These are phyloP conservation scores for Lactuca sativa DNA, from an alignment of 129 eudicot genomes.

Conservation along the genomic window DNA sequence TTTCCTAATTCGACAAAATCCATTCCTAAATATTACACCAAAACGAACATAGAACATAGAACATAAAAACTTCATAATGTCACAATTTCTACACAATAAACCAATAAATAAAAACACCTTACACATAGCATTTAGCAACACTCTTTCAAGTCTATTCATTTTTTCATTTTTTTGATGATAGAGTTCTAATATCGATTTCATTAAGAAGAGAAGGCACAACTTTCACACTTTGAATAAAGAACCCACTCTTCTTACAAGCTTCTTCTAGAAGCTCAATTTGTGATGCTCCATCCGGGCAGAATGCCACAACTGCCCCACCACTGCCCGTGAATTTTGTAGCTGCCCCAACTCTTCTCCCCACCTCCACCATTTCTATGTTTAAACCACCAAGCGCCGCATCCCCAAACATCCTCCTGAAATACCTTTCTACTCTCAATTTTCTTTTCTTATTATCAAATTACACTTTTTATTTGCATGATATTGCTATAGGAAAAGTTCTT, in stretches of 20 bases:
- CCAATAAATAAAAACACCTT: background rate
- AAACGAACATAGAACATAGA: no score
- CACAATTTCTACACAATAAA: background rate
- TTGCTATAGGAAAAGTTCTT: no score
- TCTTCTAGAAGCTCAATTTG: slow-evolving; percentile 67
- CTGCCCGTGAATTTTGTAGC: slow-evolving; percentile 97
- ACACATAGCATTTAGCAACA: background rate
- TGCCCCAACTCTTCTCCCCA: slow-evolving; percentile 83
- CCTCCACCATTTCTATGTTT: slow-evolving; percentile 90
- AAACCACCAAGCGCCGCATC: slow-evolving; percentile 76
- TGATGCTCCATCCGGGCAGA: slow-evolving; percentile 74
- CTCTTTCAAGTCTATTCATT: background rate
- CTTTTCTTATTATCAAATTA: no score
- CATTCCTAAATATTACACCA: no score
- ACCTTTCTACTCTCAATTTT: slow-evolving; percentile 52
- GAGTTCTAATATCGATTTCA: slow-evolving; percentile 49
- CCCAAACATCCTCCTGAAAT: slow-evolving; percentile 80
- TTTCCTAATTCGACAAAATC: no score
- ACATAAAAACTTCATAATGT: background rate
- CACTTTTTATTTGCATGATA: no score
- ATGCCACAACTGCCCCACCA: slow-evolving; percentile 92
- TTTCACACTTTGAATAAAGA: slow-evolving; percentile 47
- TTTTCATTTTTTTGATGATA: slow-evolving; percentile 19
- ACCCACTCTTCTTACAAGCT: slow-evolving; percentile 70
- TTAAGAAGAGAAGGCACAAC: slow-evolving; percentile 61